Evolutionary conservation across 2,329 filamentous ascomycete genomes (phyloP).

Genomic region (Teratosphaeria zuluensis): DNA sequence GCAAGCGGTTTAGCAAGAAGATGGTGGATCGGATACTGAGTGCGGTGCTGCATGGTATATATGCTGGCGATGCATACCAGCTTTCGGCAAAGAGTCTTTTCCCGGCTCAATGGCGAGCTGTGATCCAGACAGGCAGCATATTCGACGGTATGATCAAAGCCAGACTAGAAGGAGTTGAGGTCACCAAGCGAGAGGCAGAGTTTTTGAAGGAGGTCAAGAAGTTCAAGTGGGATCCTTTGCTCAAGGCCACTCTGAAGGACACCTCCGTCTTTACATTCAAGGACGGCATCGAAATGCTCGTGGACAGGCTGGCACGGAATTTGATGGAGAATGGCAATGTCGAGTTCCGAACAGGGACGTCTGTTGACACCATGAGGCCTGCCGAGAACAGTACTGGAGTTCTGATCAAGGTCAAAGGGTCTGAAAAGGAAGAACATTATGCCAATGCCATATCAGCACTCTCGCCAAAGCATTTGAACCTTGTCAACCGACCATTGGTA

Average conservation of each 20-base stretch:
- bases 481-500: slow-evolving; percentile 3
- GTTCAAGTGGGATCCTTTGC: slow-evolving; percentile 25
- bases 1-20: slow-evolving; percentile 43
- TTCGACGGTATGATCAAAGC: slow-evolving; percentile 21
- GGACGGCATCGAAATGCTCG: slow-evolving; percentile 33
- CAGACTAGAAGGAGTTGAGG: slow-evolving; percentile 23
- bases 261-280: slow-evolving; percentile 36
- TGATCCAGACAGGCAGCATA: slow-evolving; percentile 35
- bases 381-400: slow-evolving; percentile 17
- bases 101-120: slow-evolving; percentile 41
- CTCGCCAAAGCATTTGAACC: slow-evolving; percentile 29
- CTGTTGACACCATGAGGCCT: slow-evolving; percentile 39
- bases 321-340: slow-evolving; percentile 31
- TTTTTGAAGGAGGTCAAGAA: slow-evolving; percentile 23
- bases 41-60: slow-evolving; percentile 74
- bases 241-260: slow-evolving; percentile 24
- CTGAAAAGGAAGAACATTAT: slow-evolving; percentile 20
- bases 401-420: slow-evolving; percentile 24
- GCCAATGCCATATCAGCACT: slow-evolving; percentile 58
- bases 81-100: slow-evolving; percentile 63
- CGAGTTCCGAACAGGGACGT: slow-evolving; percentile 28
- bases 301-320: slow-evolving; percentile 26
- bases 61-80: slow-evolving; percentile 77
- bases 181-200: slow-evolving; percentile 26
- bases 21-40: slow-evolving; percentile 66